Conservation (phyloP, 345 rosid genomes). For the Microthlaspi erraticum region DNA sequence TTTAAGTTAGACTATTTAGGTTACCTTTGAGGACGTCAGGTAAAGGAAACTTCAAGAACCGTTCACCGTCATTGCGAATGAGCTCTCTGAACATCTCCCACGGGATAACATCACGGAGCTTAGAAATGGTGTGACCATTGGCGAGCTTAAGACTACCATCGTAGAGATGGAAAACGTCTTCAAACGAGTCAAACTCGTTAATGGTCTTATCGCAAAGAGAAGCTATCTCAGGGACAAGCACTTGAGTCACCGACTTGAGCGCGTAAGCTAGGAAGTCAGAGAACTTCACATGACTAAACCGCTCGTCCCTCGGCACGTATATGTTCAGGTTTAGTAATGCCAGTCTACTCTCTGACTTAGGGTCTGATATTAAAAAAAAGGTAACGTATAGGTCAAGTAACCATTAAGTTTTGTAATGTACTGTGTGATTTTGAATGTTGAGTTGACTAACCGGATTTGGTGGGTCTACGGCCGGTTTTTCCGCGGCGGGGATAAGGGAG, state of each 20-base stretch:
- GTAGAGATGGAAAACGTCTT: constrained; percentile 70
- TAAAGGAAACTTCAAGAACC: constrained; percentile 69
- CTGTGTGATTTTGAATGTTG: not conserved
- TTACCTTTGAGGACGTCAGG: constrained; percentile 91
- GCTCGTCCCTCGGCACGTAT: constrained; percentile 92
- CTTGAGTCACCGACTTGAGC: constrained; percentile 68
- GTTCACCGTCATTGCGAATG: constrained; percentile 76
- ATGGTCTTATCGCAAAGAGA: constrained; percentile 76
- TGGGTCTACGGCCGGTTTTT: constrained; percentile 74
- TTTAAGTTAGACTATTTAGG: not conserved
- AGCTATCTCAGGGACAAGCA: constrained; percentile 66
- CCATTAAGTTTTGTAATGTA: constrained; percentile 1
- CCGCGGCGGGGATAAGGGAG: constrained; percentile 91
- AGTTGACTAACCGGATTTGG: constrained; percentile 60
- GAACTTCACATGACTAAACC: constrained; percentile 77
- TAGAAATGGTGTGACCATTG: constrained; percentile 37
- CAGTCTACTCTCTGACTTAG: constrained; percentile 66
- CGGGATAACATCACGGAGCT: constrained; percentile 69
- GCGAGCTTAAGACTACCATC: constrained; percentile 69
- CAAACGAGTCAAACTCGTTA: constrained; percentile 81
- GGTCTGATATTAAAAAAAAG: constrained; percentile 54
- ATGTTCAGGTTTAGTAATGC: constrained; percentile 71
- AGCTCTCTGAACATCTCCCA: constrained; percentile 94
- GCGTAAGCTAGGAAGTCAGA: constrained; percentile 88
- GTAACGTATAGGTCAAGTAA: constrained; percentile 22